Percentiles rank a stretch among this genome's conserved stretches.
Evolutionary conservation across 148 eudicot species (phyloP).

Genomic region (Hydrangea macrophylla): DNA sequence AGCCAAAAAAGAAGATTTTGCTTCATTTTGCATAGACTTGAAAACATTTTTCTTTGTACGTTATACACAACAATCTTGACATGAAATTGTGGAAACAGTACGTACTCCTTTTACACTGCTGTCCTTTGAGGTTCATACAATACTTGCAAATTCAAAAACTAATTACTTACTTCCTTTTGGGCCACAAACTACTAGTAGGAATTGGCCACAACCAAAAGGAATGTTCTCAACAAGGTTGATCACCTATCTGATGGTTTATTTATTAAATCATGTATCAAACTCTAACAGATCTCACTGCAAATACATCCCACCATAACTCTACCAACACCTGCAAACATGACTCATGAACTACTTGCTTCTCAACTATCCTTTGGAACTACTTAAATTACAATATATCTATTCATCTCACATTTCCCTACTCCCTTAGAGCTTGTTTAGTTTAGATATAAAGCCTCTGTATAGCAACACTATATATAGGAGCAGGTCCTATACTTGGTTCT

Average conservation of each 20-base stretch:
- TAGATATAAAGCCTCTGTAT: not conserved
- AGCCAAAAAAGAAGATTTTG: no score
- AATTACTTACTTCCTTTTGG: no score
- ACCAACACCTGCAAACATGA: constrained; percentile 16
- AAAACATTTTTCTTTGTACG: no score
- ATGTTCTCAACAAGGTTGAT: no score
- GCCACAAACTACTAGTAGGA: no score
- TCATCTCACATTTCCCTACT: not conserved
- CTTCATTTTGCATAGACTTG: no score
- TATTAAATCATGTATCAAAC: not conserved
- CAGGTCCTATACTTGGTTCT: not conserved
- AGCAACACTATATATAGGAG: constrained; percentile 12
- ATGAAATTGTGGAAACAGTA: no score
- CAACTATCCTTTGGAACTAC: constrained; percentile 28
- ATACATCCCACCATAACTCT: constrained; percentile 23
- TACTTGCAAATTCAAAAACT: no score
- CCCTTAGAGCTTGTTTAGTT: not conserved
- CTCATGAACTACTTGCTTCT: constrained; percentile 41
- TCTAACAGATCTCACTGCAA: not conserved
- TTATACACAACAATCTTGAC: no score
- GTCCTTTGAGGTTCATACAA: no score
- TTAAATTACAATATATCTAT: constrained; percentile 4
- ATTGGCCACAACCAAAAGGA: no score
- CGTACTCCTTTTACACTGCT: no score
- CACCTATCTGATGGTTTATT: not conserved